phyloP scores from a whole-genome alignment of 1,139 yeast genomes.

The Geotrichum aggregatum region DNA sequence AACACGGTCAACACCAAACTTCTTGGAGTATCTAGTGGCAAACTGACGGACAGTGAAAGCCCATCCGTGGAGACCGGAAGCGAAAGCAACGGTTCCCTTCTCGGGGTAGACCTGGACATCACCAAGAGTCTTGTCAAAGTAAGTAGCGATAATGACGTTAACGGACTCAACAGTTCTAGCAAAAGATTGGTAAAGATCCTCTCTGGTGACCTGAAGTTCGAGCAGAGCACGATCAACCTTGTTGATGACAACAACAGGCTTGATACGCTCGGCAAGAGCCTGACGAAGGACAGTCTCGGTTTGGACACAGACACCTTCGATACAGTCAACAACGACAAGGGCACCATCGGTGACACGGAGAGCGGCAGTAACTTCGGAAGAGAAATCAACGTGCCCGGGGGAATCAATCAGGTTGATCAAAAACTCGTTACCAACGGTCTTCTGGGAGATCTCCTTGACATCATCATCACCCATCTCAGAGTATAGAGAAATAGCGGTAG shows the following conservation, averaged over 20 bases:
- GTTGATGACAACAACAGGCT: conserved; percentile 97
- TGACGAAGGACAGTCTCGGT: conserved; percentile 99
- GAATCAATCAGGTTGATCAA: conserved; percentile 98
- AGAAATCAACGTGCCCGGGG: conserved; percentile 99
- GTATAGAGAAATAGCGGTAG: conserved; percentile 96
- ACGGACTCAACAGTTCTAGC: conserved; percentile 99
- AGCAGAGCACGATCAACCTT: conserved; percentile 99
- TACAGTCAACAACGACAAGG: conserved; percentile 97
- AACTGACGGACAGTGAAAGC: conserved; percentile 99
- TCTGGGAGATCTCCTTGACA: conserved; percentile 91
- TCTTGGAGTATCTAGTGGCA: conserved; percentile 96
- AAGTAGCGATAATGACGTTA: conserved; percentile 95
- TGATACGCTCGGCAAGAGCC: conserved; percentile 98
- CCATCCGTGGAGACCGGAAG: conserved; percentile 99
- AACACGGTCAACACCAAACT: conserved; percentile 96
- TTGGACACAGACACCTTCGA: conserved; percentile 99
- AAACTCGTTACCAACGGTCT: conserved; percentile 91
- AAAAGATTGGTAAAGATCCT: conserved; percentile 97
- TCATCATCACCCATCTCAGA: conserved; percentile 88
- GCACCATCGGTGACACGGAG: conserved; percentile 99
- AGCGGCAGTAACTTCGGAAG: conserved; percentile 99
- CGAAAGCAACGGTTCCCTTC: conserved; percentile 98
- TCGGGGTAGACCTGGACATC: conserved; percentile 99
- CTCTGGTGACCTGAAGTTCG: conserved; percentile 98
- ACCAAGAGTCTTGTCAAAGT: conserved; percentile 86